Base-by-base conservation (phyloP, 2,329 filamentous ascomycete species). In the Aureobasidium musti region DNA sequence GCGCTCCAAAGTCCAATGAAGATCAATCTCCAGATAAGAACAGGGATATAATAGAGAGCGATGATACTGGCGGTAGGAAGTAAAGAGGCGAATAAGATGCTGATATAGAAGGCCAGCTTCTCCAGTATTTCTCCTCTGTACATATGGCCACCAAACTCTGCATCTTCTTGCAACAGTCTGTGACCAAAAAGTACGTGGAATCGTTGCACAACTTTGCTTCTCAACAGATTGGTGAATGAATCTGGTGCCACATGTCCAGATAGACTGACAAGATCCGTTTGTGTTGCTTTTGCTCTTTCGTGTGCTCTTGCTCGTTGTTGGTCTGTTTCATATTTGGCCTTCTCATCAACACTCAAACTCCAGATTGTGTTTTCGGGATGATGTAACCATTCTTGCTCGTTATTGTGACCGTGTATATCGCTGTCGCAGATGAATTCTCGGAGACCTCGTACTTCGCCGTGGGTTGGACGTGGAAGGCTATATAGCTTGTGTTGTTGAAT, bases 301-400 rank as follows among this genome's bases (percentile, higher is more conserved):
- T 64, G 61, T 17, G 61, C 61, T 53, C 61, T n/a, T 45, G 61
- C 61, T 35, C 61, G 33, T 54, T 64, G 61, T 26, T 50, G 28
- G 7, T 64, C 61, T 7, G 61, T 64, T 10, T 64, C 61, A n/a
- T 64, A 64, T 33, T 41, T 43, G 5, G 61, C 61, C 5, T 53
- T 53, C 19, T 53, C 47, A 7, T 69, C 67, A 19, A 70, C 65
- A 30, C 67, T 68, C 3, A 72, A 30, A 11, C 66, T 69, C 43
- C 71, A 72, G 17, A 70, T 68, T 1, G 70, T 71, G 28, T 72
- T 69, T 37, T 71, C 71, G 8, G 71, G 71, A 64, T 71, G 68
- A 21, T 71, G 53, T 11, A 71, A 63, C 68, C 69, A 71, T 17
- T 67, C 66, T 64, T 53, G 47, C 11, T 64, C 49, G 23, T n/a